These are phyloP conservation scores for Coelastrella sp. DNA, from an alignment of 139 green algal species.

Conservation along the genomic window DNA sequence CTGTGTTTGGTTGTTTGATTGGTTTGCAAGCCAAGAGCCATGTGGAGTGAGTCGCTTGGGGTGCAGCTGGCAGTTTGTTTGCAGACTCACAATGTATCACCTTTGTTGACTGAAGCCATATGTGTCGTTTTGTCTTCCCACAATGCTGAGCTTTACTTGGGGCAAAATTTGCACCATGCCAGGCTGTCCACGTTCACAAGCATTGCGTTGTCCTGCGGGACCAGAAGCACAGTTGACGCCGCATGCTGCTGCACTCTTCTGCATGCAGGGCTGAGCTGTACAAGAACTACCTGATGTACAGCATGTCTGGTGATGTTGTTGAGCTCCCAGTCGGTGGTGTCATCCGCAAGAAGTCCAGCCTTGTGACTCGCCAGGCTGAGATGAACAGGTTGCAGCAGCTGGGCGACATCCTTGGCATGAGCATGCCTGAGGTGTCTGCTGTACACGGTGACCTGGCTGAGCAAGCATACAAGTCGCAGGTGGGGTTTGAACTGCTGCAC, in stretches of 20 bases:
- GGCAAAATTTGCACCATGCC: too few relatives aligned
- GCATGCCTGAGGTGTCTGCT: constrained; percentile 61
- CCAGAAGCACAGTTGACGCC: too few relatives aligned
- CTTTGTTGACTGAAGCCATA: too few relatives aligned
- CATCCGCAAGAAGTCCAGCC: constrained; percentile 72
- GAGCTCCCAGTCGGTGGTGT: constrained; percentile 92
- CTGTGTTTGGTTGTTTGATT: too few relatives aligned
- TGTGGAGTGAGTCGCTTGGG: too few relatives aligned
- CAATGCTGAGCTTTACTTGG: too few relatives aligned
- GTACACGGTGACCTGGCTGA: constrained; percentile 93
- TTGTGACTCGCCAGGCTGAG: constrained; percentile 54
- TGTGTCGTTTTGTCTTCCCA: too few relatives aligned
- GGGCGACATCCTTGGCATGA: constrained; percentile 71
- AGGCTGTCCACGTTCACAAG: too few relatives aligned
- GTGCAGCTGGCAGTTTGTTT: too few relatives aligned
- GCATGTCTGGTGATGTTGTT: constrained; percentile 90
- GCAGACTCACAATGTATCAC: too few relatives aligned
- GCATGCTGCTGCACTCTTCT: background rate
- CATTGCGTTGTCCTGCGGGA: too few relatives aligned
- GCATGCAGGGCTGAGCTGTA: constrained; percentile 86
- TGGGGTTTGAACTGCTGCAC: background rate
- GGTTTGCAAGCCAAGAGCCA: too few relatives aligned
- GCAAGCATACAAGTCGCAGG: constrained; percentile 91
- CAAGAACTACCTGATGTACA: constrained; percentile 95
- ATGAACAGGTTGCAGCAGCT: constrained; percentile 64